Base-by-base conservation (phyloP, 257 asterid genomes). In the Fraxinus pennsylvanica region DNA sequence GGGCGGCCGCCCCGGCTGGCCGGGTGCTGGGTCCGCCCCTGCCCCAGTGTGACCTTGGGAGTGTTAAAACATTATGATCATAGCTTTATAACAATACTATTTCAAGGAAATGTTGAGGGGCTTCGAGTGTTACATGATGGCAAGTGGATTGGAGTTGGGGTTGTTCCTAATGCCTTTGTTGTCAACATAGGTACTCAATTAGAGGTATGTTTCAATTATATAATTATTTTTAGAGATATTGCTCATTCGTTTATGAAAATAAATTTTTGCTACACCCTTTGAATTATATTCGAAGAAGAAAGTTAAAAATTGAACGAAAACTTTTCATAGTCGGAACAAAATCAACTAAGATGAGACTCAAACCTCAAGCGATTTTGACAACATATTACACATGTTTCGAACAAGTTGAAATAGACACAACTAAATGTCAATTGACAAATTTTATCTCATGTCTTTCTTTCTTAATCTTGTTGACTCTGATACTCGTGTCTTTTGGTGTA, bases 141-240 rank as follows among this genome's bases (percentile, higher is more conserved):
- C 7, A 43, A 85, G 13, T 92, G 97, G 97, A 77, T 83, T 57
- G 85, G 87, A 2, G 88, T 92, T 70, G 83, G 79, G 36, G 78
- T 84, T 71, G 76, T 90, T 22, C 92, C 90, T 1, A 84, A 85
- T 82, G 89, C 94, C 10, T 85, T 90, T 21, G 84, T 89, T 65
- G 89, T 89, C 68, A 85, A 85, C 83, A 54, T 89, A 35, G 93
- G 93, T 71, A 81, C 88, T 77, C 93, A 87, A 79, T 59, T 91
- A 0, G 85, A 86, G 96, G 96, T 90, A 72, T 61, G 14, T 25
- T 61, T 59, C 77, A 75, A 50, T 27, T 85, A 4, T 7, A 8
- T 12, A 39, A 8, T 8, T 8, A 8, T 6, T 39, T 39, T 39
- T 39, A 39, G 45, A 14, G 61, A 77, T 84, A 82, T 82, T 15